Conservation (phyloP, 805 yeast species). For the Kodamaea kakaduensis region DNA sequence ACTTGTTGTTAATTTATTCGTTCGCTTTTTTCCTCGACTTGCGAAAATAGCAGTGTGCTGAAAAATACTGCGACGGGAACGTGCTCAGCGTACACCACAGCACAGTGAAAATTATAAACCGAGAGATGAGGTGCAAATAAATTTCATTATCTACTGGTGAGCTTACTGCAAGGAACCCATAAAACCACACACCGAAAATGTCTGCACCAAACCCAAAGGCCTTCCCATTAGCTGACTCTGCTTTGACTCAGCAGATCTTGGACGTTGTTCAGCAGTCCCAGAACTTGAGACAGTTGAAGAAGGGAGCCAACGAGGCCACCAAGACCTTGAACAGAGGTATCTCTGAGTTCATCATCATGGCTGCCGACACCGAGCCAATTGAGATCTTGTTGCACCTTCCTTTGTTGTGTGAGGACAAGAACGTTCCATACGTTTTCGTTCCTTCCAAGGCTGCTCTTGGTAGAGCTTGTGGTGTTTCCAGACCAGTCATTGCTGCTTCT, state of each 20-base stretch:
- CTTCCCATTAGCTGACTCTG: slow-evolving; percentile 97
- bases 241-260: slow-evolving; percentile 91
- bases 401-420: slow-evolving; percentile 96
- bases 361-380: slow-evolving; percentile 99
- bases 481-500: slow-evolving; percentile 98
- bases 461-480: slow-evolving; percentile 99
- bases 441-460: slow-evolving; percentile 98
- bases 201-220: slow-evolving; percentile 97
- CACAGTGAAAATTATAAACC: slow-evolving; percentile 2
- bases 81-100: slow-evolving; percentile 2
- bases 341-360: slow-evolving; percentile 98
- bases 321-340: slow-evolving; percentile 99
- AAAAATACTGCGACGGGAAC: background rate
- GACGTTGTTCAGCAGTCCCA: slow-evolving; percentile 98
- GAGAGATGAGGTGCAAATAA: slow-evolving; percentile 8
- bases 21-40: slow-evolving; percentile 2
- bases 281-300: slow-evolving; percentile 96
- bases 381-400: slow-evolving; percentile 98
- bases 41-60: slow-evolving; percentile 4
- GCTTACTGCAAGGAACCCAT: slow-evolving; percentile 29
- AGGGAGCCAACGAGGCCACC: slow-evolving; percentile 99
- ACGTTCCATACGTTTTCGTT: slow-evolving; percentile 98
- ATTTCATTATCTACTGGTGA: slow-evolving; percentile 19
- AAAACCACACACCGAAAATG: slow-evolving; percentile 37
- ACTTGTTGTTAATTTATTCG: slow-evolving; percentile 6